Conservation (phyloP, 2,329 filamentous ascomycete species). For the Cadophora sp. region DNA sequence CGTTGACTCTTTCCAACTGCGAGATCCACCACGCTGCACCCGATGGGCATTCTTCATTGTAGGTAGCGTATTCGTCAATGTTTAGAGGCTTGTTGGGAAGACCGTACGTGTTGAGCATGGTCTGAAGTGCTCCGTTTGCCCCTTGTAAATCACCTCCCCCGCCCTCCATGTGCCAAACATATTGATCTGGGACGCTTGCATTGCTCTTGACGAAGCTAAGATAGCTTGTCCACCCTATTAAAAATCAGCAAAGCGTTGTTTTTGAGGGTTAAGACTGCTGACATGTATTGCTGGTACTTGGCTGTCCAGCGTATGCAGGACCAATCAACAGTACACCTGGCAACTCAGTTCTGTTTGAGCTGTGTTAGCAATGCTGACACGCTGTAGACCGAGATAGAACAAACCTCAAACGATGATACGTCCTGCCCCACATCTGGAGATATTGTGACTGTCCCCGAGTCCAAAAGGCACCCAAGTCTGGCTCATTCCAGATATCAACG, state of each 20-base stretch:
- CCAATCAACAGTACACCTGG: slow-evolving; percentile 45
- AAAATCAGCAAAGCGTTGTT: neutral
- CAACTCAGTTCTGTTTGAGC: slow-evolving; percentile 16
- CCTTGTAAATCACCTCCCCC: slow-evolving; percentile 38
- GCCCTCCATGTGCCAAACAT: slow-evolving; percentile 53
- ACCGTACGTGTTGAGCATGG: slow-evolving; percentile 38
- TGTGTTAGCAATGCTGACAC: neutral
- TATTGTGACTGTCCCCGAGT: slow-evolving; percentile 48
- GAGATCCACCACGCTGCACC: slow-evolving; percentile 37
- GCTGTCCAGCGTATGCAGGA: slow-evolving; percentile 48
- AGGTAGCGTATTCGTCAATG: slow-evolving; percentile 37
- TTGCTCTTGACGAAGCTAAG: slow-evolving; percentile 46
- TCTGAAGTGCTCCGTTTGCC: slow-evolving; percentile 39
- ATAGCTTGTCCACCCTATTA: slow-evolving; percentile 50
- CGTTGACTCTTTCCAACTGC: slow-evolving; percentile 36
- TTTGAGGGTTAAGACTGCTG: neutral
- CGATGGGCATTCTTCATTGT: slow-evolving; percentile 30
- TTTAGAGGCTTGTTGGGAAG: slow-evolving; percentile 34
- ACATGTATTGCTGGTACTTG: slow-evolving; percentile 45
- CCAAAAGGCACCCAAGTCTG: slow-evolving; percentile 50
- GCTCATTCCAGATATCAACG: slow-evolving; percentile 62
- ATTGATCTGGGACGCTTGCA: slow-evolving; percentile 51
- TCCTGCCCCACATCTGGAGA: slow-evolving; percentile 50
- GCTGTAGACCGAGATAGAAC: slow-evolving; percentile 19
- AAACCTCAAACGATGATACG: slow-evolving; percentile 49